Base-by-base conservation (phyloP, 1,284 basidiomycete genomes). In the Mixia osmundae region DNA sequence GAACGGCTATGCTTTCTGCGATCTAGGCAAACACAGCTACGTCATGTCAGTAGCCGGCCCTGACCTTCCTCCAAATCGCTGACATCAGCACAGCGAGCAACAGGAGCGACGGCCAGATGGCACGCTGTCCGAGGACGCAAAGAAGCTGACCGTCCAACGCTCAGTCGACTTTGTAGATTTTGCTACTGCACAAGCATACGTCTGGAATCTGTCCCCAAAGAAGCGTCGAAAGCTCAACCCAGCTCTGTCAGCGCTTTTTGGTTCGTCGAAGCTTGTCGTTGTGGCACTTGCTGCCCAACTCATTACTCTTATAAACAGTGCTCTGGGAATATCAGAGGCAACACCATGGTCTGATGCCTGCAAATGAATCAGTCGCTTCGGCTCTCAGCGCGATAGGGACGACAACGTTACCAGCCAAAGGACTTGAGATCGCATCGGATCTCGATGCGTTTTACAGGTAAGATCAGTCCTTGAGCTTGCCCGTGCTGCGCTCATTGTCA, bases 1-100 rank as follows among this genome's bases (percentile, higher is more conserved):
- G 41, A 63, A 74, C 33, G 91, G 89, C 5, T 97, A 78, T 57
- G 78, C 89, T 48, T 94, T 95, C 54, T 78, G 79, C 41, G 87
- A 97, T 54, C 65, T 97, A 32, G 64, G 85, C 39, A 62, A 67
- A 29, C 82, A 89, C 52, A 71, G 80, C 45, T 87, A 76, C 54
- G 68, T 91, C 43, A 62, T 70, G 83, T 82, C 59, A 62, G 72
- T 59, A 36, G n/a, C 16, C 36, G 5, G 30, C 24, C n/a, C 23
- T 18, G 19, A 4, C 33, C 22, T 14, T 14, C 24, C 4, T 19
- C 19, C 16, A 10, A 9, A 14, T 10, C 30, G 15, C n/a, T 24
- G 30, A 31, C 30, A 18, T 10, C 30, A 31, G 30, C 15, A 10
- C 14, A 31, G 20, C 10, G 30, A 31, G 14, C 10, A 31, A 31